Percentiles rank a stretch among this genome's conserved stretches.
Conservation (phyloP, 2,329 filamentous ascomycete genomes). For the Pezicula carpinea region DNA sequence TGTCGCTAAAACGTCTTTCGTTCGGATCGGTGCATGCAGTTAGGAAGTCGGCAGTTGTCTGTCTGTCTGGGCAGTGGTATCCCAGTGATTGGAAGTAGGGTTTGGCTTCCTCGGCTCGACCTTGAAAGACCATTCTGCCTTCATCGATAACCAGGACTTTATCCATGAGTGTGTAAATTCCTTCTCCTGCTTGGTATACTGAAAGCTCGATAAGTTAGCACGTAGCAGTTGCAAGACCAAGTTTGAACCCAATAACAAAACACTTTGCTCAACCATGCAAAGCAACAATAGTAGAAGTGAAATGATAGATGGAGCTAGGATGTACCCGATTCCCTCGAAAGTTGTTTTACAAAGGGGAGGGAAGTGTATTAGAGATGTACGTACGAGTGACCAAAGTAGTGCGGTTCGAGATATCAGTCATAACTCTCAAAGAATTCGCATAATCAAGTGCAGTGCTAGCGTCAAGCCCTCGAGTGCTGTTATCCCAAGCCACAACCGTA, state of each 20-base stretch:
- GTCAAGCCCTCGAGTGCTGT: slow-evolving; percentile 75
- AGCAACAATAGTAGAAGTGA: too few species aligned
- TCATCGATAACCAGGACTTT: slow-evolving; percentile 75
- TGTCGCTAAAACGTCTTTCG: slow-evolving; percentile 62
- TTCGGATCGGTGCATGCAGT: slow-evolving; percentile 71
- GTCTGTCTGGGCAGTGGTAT: slow-evolving; percentile 47
- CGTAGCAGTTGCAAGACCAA: too few species aligned
- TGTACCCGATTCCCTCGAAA: too few species aligned
- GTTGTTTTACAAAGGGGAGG: too few species aligned
- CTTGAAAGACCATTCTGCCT: slow-evolving; percentile 64
- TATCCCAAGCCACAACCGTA: slow-evolving; percentile 74
- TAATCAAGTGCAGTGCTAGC: slow-evolving; percentile 76
- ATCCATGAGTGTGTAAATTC: slow-evolving; percentile 70
- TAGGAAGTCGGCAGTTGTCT: slow-evolving; percentile 74
- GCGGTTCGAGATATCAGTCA: slow-evolving; percentile 71
- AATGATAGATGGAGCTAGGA: too few species aligned
- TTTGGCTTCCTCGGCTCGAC: slow-evolving; percentile 55
- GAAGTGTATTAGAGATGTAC: too few species aligned
- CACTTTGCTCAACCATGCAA: too few species aligned
- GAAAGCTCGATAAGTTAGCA: slow-evolving; percentile 4
- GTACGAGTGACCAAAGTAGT: slow-evolving; percentile 57
- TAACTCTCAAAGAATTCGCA: slow-evolving; percentile 62
- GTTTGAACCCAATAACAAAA: too few species aligned
- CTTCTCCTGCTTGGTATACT: slow-evolving; percentile 64
- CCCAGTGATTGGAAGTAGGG: slow-evolving; percentile 63